Evolutionary conservation across 2,329 filamentous ascomycete species (phyloP), one percentile per base, ranked within the genome.

Genomic region (Aspergillus japonicus): DNA sequence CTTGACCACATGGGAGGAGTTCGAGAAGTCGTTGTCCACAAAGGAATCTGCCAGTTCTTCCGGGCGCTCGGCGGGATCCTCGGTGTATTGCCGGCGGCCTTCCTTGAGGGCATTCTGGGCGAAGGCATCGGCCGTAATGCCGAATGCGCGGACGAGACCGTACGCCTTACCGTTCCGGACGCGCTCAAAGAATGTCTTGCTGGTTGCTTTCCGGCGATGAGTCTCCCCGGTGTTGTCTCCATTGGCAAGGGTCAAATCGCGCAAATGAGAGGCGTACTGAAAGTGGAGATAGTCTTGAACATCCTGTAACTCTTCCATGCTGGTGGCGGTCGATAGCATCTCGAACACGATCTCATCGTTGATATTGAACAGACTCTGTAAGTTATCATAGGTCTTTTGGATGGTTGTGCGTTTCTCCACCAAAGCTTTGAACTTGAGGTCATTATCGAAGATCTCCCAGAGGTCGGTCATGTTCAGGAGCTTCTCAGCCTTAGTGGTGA

Each of bases 271-370:
- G 4, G 90, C 87, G 69, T 98, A 98, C 70, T 93, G 90, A 76
- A 99, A 99, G 71, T 98, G 92, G 56, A 98, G 81, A 69, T 98
- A 98, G 71, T 99, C 95, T 72, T 98, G 94, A 23, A 99, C 79
- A 74, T 99, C 95, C 73, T 99, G 95, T 19, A 99, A 83, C 73
- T 99, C 95, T 73, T 99, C 95, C 82, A 97, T 93, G 0, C 90
- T 94, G 4, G 86, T 86, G 3, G 93, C 92, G 59, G 87, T 83
- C 0, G 85, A 83, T n/a, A 95, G 84, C 83, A 97, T 88, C 66
- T 93, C 88, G 50, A 94, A 89, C 47, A 98, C 87, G 58, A 91
- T 87, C 1, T 81, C 72, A 70, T 98, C 95, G 24, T 87, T 78
- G 21, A 93, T 81, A 3, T 84, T 83, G 19, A 85, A 78, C 5